phyloP scores from a whole-genome alignment of 2,329 filamentous ascomycete species.

The Verticillium dahliae region DNA sequence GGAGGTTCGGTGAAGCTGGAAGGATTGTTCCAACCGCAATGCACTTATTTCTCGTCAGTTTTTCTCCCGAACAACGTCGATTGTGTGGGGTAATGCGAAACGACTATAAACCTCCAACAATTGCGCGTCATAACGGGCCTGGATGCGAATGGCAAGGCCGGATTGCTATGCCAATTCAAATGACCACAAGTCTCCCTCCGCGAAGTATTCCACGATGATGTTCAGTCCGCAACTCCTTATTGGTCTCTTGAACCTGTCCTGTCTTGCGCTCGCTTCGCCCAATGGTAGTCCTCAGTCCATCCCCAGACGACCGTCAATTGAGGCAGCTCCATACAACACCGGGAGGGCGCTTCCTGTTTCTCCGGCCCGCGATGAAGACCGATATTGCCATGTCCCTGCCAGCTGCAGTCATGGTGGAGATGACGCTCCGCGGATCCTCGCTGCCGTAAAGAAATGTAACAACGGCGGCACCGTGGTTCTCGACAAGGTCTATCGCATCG shows the following conservation, averaged over 20 bases:
- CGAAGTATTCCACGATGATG: background rate
- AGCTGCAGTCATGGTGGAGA: conserved; percentile 8
- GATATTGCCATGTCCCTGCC: conserved; percentile 7
- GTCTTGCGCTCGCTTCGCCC: background rate
- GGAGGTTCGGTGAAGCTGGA: background rate
- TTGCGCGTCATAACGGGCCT: no score
- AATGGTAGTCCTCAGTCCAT: background rate
- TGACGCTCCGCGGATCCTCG: conserved; percentile 38
- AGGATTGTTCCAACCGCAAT: background rate
- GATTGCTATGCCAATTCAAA: no score
- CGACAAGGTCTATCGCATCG: conserved; percentile 52
- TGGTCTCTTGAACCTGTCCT: background rate
- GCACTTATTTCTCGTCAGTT: background rate
- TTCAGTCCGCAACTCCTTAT: background rate
- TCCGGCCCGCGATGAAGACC: conserved; percentile 14
- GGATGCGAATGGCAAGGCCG: no score
- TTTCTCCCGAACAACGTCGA: background rate
- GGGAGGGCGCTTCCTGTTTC: conserved; percentile 5
- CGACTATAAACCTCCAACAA: no score
- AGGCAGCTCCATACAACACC: conserved; percentile 5
- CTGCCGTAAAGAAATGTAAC: conserved; percentile 53
- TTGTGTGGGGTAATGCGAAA: background rate
- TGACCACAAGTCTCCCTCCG: background rate
- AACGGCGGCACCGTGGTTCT: conserved; percentile 57
- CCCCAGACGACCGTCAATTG: conserved; percentile 4